phyloP scores from a whole-genome alignment of 2,329 filamentous ascomycete species.

The Talaromyces islandicus region DNA sequence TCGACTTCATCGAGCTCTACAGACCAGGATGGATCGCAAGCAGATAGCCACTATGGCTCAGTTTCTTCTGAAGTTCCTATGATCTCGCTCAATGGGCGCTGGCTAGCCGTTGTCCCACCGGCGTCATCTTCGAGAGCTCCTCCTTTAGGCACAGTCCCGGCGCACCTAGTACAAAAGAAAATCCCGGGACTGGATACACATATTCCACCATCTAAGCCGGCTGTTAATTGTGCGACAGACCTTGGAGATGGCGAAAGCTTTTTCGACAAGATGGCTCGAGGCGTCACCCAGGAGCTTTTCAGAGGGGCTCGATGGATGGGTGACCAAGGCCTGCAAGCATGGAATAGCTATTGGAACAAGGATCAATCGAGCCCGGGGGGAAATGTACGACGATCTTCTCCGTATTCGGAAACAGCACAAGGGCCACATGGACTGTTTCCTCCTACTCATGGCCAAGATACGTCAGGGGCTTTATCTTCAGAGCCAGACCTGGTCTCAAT shows the following conservation, averaged over 20 bases:
- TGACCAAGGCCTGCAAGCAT: constrained; percentile 44
- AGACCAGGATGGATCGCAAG: constrained; percentile 37
- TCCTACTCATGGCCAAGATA: constrained; percentile 41
- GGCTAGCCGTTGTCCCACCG: constrained; percentile 42
- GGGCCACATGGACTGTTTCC: constrained; percentile 36
- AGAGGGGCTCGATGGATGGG: constrained; percentile 45
- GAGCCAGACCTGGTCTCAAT: constrained; percentile 43
- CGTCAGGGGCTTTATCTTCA: constrained; percentile 24
- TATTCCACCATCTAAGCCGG: constrained; percentile 36
- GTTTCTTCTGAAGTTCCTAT: constrained; percentile 31
- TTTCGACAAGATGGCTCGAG: constrained; percentile 42
- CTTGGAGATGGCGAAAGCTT: constrained; percentile 43
- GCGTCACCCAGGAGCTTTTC: constrained; percentile 45
- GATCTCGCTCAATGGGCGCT: constrained; percentile 39
- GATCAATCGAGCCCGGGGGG: constrained; percentile 26
- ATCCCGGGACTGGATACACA: constrained; percentile 38
- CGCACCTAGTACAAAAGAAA: constrained; percentile 26
- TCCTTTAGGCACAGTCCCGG: constrained; percentile 36
- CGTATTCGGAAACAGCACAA: constrained; percentile 22
- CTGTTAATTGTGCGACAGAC: constrained; percentile 40
- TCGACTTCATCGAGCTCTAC: constrained; percentile 42
- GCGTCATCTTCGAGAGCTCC: constrained; percentile 32
- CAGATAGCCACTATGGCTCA: constrained; percentile 28
- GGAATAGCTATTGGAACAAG: constrained; percentile 47
- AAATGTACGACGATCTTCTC: constrained; percentile 24